Evolutionary conservation across 2,329 filamentous ascomycete genomes (phyloP).

Genomic region (Colletotrichum neosansevieriae): DNA sequence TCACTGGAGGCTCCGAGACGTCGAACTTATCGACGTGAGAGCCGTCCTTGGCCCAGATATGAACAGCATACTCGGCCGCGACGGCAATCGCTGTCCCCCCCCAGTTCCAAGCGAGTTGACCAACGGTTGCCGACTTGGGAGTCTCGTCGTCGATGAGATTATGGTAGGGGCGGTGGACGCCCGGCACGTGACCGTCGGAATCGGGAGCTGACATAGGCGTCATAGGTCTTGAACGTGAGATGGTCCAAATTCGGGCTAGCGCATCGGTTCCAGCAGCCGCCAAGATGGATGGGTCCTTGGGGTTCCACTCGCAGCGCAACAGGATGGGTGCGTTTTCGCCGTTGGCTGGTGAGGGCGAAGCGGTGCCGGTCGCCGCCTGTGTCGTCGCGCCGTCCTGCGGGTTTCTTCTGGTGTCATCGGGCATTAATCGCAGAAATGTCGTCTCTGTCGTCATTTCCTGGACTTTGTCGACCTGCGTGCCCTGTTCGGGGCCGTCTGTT

Average conservation of each 20-base stretch:
- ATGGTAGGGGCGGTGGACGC: conserved; percentile 55
- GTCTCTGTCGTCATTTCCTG: conserved; percentile 70
- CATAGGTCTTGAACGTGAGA: conserved; percentile 64
- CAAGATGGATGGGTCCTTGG: conserved; percentile 72
- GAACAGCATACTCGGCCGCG: conserved; percentile 68
- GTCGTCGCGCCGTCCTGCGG: conserved; percentile 49
- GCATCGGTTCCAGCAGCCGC: conserved; percentile 77
- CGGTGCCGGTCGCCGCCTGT: conserved; percentile 48
- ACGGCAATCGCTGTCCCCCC: conserved; percentile 69
- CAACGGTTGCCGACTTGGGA: conserved; percentile 65
- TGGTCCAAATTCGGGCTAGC: conserved; percentile 76
- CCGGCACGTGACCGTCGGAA: conserved; percentile 57
- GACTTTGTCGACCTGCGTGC: conserved; percentile 74
- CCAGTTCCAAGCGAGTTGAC: conserved; percentile 71
- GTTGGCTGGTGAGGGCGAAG: conserved; percentile 48
- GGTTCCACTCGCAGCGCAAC: conserved; percentile 78
- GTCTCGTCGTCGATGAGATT: conserved; percentile 66
- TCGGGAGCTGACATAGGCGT: conserved; percentile 34
- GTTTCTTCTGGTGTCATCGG: conserved; percentile 50
- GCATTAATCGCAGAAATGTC: conserved; percentile 69
- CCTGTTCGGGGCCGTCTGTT: conserved; percentile 73
- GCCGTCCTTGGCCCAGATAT: conserved; percentile 68
- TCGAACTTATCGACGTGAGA: conserved; percentile 65
- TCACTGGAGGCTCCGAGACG: conserved; percentile 69
- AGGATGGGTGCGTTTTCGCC: conserved; percentile 69